Conservation (phyloP, 805 yeast genomes). For the Saccharomycopsis oosterbeekiorum region DNA sequence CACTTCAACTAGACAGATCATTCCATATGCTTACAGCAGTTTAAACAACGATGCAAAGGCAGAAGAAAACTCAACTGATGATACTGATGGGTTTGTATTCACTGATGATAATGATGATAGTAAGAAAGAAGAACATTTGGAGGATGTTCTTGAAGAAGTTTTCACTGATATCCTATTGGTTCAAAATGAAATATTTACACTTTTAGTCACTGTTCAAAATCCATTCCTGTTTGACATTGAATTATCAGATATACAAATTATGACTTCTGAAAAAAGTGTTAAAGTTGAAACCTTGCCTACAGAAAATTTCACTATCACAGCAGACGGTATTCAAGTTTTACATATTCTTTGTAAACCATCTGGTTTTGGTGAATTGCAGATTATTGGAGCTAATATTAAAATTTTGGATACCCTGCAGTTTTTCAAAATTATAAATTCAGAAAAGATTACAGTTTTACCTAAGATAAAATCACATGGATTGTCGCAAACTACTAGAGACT, state of each 20-base stretch:
- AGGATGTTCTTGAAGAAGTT: constrained; percentile 18
- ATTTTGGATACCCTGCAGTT: constrained; percentile 36
- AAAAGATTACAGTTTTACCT: constrained; percentile 21
- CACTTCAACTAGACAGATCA: neutral
- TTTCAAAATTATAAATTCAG: constrained; percentile 33
- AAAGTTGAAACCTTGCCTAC: constrained; percentile 25
- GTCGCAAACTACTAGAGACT: constrained; percentile 3
- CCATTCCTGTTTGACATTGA: constrained; percentile 71
- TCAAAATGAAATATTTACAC: constrained; percentile 54
- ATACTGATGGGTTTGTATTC: neutral
- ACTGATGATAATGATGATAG: constrained; percentile 13
- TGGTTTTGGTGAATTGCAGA: constrained; percentile 37
- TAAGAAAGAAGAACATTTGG: constrained; percentile 18
- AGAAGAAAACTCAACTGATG: neutral
- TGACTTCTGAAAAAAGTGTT: constrained; percentile 20
- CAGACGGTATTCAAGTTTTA: constrained; percentile 31
- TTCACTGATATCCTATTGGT: constrained; percentile 31
- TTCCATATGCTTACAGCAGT: neutral
- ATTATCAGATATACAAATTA: constrained; percentile 38
- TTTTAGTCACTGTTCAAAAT: constrained; percentile 55
- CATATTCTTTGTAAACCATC: constrained; percentile 39
- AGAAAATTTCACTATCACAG: constrained; percentile 26
- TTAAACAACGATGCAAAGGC: neutral
- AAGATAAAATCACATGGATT: constrained; percentile 25
- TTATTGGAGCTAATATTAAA: constrained; percentile 42